Evolutionary conservation across 495 filamentous ascomycete genomes (phyloP).

Genomic region (Trichoderma gamsii): DNA sequence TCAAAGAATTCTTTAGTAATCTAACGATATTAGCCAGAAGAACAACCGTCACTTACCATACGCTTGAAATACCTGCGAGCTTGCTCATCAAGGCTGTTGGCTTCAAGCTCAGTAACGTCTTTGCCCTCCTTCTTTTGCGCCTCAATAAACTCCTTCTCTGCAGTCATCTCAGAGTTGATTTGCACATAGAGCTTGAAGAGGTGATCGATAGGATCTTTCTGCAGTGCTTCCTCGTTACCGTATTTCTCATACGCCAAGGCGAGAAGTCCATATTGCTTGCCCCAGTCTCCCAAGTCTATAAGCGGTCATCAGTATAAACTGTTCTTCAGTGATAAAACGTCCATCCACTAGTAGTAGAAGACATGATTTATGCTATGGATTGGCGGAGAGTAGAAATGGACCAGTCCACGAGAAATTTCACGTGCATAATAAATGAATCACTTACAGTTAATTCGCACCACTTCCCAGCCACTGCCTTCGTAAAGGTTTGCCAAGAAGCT

Average conservation of each 20-base stretch:
- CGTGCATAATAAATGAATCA: constrained; percentile 20
- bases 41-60: constrained; percentile 43
- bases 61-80: constrained; percentile 78
- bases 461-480: constrained; percentile 55
- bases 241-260: constrained; percentile 54
- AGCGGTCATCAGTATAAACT: not conserved
- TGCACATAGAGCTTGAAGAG: constrained; percentile 59
- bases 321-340: not conserved
- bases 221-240: constrained; percentile 51
- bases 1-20: too few relatives aligned
- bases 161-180: constrained; percentile 52
- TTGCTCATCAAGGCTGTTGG: constrained; percentile 54
- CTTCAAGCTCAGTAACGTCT: constrained; percentile 41
- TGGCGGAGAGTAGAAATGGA: not conserved
- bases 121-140: constrained; percentile 44
- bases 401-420: not conserved
- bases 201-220: constrained; percentile 56
- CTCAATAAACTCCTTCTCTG: constrained; percentile 49
- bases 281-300: constrained; percentile 54
- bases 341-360: too few relatives aligned
- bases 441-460: constrained; percentile 52
- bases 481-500: constrained; percentile 59
- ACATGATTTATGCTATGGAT: not conserved
- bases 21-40: not conserved
- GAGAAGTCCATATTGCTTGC: constrained; percentile 60